Conservation (phyloP, 306 rosid species). For the Sicyos baderoa region DNA sequence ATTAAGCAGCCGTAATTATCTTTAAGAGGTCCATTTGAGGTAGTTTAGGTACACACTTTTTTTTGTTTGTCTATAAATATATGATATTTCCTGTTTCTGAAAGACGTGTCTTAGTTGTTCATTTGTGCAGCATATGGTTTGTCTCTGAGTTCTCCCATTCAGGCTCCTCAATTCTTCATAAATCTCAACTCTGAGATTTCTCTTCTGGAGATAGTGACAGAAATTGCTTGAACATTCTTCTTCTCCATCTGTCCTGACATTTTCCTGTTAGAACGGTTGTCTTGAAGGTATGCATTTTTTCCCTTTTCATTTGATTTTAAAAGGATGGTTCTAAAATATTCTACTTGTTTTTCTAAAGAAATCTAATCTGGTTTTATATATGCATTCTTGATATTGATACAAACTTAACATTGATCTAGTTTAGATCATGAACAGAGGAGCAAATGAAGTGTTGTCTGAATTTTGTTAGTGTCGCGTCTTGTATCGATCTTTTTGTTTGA, state of each 20-base stretch:
- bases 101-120: conserved; percentile 16
- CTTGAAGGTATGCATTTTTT: conserved; percentile 9
- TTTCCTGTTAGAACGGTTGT: conserved; percentile 1
- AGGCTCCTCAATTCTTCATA: conserved; percentile 1
- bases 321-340: background rate
- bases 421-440: background rate
- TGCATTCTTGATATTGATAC: conserved; percentile 14
- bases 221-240: conserved; percentile 3
- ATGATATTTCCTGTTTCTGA: conserved; percentile 17
- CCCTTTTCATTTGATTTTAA: background rate
- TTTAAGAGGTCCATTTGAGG: conserved; percentile 25
- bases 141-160: conserved; percentile 9
- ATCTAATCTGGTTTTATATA: background rate
- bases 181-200: background rate
- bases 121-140: conserved; percentile 11
- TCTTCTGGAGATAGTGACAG: conserved; percentile 2
- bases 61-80: conserved; percentile 24
- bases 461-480: background rate
- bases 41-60: conserved; percentile 26
- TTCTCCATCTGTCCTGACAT: conserved; percentile 7
- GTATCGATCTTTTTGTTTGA: background rate
- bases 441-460: background rate
- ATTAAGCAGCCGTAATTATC: conserved; percentile 30
- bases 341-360: background rate
- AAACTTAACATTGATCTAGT: background rate